Percentiles rank a stretch among this genome's conserved stretches.
Conservation (phyloP, 2,329 filamentous ascomycete genomes). For the Fonsecaea nubica region DNA sequence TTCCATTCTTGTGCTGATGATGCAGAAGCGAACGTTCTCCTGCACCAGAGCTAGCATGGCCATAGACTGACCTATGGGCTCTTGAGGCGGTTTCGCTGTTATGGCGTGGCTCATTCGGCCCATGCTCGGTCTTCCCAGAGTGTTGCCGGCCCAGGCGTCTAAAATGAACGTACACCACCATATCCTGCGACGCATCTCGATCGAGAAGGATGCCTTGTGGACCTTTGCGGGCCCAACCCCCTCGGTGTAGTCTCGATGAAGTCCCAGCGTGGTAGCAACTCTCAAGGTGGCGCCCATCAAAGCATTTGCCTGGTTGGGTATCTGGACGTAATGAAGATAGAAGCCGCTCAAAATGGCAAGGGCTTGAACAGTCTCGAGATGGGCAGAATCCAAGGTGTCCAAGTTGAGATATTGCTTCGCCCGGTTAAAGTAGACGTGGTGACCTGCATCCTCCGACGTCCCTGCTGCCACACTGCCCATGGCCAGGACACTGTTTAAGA, state of each 20-base stretch:
- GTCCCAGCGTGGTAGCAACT: constrained; percentile 75
- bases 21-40: constrained; percentile 80
- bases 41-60: constrained; percentile 44
- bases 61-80: constrained; percentile 49
- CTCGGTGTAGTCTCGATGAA: constrained; percentile 69
- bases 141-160: constrained; percentile 76
- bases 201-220: constrained; percentile 58
- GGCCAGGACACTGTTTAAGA: constrained; percentile 78
- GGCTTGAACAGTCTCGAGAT: constrained; percentile 76
- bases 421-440: constrained; percentile 70
- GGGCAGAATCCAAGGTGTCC: constrained; percentile 71
- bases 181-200: constrained; percentile 69
- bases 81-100: constrained; percentile 68
- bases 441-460: constrained; percentile 67
- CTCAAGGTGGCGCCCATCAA: constrained; percentile 73
- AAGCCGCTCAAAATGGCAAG: constrained; percentile 74
- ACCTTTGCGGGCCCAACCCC: constrained; percentile 51
- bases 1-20: constrained; percentile 78
- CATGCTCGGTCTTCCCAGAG: constrained; percentile 72
- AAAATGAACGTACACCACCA: constrained; percentile 79
- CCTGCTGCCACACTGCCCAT: constrained; percentile 74
- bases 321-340: constrained; percentile 79
- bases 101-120: constrained; percentile 72
- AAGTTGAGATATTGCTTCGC: constrained; percentile 71
- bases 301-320: constrained; percentile 77